A percentile compares a stretch with the other conserved stretches of the same genome.
Evolutionary conservation across 23 red algal genomes (phyloP).

Genomic region (Gracilariopsis chorda): DNA sequence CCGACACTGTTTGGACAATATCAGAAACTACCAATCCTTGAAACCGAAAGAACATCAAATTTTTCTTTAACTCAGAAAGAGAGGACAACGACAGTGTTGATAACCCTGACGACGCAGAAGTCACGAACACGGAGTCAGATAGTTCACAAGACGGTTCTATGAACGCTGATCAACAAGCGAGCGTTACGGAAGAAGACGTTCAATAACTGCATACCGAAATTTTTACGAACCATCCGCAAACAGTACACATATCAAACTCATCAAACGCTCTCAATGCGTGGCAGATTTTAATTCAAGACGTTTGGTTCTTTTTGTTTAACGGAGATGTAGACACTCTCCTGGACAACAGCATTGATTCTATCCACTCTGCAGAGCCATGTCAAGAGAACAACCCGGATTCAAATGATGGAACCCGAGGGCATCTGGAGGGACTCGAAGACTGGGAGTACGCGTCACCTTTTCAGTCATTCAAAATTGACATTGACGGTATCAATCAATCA

Average conservation of each 20-base stretch:
- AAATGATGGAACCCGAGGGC: not conserved
- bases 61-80: not conserved
- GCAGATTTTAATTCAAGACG: not conserved
- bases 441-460: slow-evolving; percentile 17
- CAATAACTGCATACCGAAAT: not conserved
- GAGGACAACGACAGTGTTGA: not conserved
- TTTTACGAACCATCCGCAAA: not conserved
- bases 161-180: not conserved
- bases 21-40: not conserved
- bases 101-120: not conserved
- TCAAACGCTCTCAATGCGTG: not conserved
- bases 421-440: not conserved
- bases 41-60: not conserved
- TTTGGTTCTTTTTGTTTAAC: not conserved
- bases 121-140: not conserved
- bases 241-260: not conserved
- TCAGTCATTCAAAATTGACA: not conserved
- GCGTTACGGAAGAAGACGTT: not conserved
- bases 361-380: not conserved
- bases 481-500: not conserved
- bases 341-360: not conserved
- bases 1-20: too few species aligned
- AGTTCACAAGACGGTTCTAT: not conserved
- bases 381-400: not conserved
- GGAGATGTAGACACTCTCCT: not conserved